These are phyloP conservation scores for Sporisorium exsertum DNA, from an alignment of 1,284 basidiomycete species.

Conservation along the genomic window DNA sequence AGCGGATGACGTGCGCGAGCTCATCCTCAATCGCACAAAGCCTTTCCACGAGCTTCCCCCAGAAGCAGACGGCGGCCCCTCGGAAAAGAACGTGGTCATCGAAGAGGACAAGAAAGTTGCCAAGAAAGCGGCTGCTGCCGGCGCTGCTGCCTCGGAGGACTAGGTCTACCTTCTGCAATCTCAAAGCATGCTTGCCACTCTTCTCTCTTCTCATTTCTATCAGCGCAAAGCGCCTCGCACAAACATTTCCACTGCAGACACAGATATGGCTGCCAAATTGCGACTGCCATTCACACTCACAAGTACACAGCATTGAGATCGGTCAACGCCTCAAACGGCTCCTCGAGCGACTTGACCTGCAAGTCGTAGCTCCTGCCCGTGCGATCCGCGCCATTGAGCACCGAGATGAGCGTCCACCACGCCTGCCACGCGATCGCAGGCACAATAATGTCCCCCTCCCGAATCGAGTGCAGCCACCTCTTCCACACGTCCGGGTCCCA, in stretches of 20 bases:
- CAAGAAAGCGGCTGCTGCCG: constrained; percentile 49
- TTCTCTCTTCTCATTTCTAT: not conserved
- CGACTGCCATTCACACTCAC: constrained; percentile 9
- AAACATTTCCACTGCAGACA: not conserved
- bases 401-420: constrained; percentile 66
- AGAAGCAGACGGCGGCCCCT: constrained; percentile 57
- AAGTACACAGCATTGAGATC: constrained; percentile 59
- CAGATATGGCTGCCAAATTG: not conserved
- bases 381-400: constrained; percentile 64
- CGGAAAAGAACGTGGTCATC: constrained; percentile 61
- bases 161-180: constrained; percentile 1
- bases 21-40: constrained; percentile 60
- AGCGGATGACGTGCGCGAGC: constrained; percentile 59
- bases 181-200: not conserved
- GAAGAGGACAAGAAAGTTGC: constrained; percentile 65
- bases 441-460: constrained; percentile 59
- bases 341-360: constrained; percentile 60
- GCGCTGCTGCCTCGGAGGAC: constrained; percentile 20
- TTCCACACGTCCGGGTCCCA: constrained; percentile 58
- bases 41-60: constrained; percentile 64
- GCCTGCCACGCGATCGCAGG: constrained; percentile 65
- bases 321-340: constrained; percentile 54
- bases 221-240: not conserved
- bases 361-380: constrained; percentile 60
- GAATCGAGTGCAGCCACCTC: constrained; percentile 52